Base-by-base conservation (phyloP, 305 asterid genomes). In the Fraxinus greggii region DNA sequence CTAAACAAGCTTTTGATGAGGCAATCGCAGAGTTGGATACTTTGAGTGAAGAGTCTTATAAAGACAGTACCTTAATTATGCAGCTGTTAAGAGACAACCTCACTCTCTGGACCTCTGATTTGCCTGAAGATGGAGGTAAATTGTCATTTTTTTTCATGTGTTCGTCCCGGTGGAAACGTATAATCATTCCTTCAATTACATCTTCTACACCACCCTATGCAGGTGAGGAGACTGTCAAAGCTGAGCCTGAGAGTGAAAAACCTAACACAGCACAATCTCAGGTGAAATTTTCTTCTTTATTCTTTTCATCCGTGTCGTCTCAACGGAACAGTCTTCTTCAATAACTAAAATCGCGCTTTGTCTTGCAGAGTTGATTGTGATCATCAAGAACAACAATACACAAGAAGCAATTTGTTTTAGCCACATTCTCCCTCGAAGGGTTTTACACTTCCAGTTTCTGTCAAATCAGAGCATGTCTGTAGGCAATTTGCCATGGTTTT, bases 101-200 rank as follows among this genome's bases (percentile, higher is more conserved):
- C 86, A 92, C 97, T 45, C 94, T 92, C 80, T 92, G 97, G 97
- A 92, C 97, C 80, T 90, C 97, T 63, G 97, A 92, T 89, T 79
- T 92, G 87, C 95, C 97, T 36, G 97, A 92, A 87, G 97, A 92
- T 79, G 97, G 93, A 87, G 90, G 89, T 83, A 77, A 65, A 35
- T 51, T 23, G 51, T 61, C 45, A 21, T 51, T 82, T 24, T 15
- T 48, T 29, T 69, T 56, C 63, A 19, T 15, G 45, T 26, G 36
- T 51, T 32, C 31, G 65, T 40, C 3, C 51, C 17, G 1, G 23
- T 51, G 21, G 21, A 4, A 51, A 51, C 24, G 6, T 17, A 5
- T 4, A 17, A 48, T 48, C 59, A 48, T 0, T 17, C 63, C 12
- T 1, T 61, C 31, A 23, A 7, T 61, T 23, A 61, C 72, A 61